Conservation (phyloP, 2,329 filamentous ascomycete species). For the Colletotrichum ledebouriae region DNA sequence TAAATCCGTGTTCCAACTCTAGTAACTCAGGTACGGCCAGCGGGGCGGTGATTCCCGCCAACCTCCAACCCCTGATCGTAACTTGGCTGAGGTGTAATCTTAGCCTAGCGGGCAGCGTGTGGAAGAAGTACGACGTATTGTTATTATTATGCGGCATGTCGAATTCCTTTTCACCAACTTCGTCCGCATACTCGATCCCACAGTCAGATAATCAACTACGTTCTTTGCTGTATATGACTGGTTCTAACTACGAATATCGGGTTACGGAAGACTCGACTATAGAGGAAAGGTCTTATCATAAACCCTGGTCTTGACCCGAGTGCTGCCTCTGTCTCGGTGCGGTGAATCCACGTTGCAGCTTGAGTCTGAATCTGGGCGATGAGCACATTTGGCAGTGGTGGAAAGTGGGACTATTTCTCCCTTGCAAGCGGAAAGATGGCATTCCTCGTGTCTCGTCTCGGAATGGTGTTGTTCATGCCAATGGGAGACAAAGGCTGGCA, state of each 20-base stretch:
- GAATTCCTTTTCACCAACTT: too few species aligned
- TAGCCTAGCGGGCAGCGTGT: not conserved
- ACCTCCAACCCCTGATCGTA: slow-evolving; percentile 1
- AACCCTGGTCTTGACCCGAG: not conserved
- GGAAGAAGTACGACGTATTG: not conserved
- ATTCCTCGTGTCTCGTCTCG: not conserved
- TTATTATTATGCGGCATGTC: not conserved
- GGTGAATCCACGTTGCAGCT: slow-evolving; percentile 6
- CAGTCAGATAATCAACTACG: not conserved
- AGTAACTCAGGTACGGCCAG: slow-evolving; percentile 17
- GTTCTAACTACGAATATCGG: not conserved
- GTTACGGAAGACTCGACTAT: not conserved
- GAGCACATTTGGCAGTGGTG: not conserved
- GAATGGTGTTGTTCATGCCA: slow-evolving; percentile 3
- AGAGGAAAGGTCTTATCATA: not conserved
- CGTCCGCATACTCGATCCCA: too few species aligned
- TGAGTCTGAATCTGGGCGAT: not conserved
- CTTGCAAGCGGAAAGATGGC: slow-evolving; percentile 12
- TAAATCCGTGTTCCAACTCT: slow-evolving; percentile 19
- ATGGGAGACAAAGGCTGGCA: slow-evolving; percentile 8
- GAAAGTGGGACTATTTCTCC: slow-evolving; percentile 4
- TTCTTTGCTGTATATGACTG: not conserved
- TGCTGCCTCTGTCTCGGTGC: slow-evolving; percentile 3
- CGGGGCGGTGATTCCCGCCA: slow-evolving; percentile 27
- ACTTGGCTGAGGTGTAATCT: not conserved